Conservation (phyloP, 164 flowering plant genomes). For the Vitis labrusca region DNA sequence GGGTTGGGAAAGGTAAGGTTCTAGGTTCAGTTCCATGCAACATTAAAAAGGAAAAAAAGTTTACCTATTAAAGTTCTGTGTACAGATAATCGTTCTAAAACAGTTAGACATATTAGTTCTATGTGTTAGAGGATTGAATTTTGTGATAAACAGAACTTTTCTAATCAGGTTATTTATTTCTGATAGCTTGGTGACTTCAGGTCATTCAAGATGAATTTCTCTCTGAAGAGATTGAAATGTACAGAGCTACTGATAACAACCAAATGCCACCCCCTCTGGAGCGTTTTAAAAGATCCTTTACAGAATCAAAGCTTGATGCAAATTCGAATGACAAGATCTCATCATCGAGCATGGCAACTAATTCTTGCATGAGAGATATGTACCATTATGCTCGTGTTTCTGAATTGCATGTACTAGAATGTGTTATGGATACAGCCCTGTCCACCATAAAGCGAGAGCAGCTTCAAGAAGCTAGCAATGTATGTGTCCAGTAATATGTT, state of each 20-base stretch:
- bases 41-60: no score
- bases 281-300: constrained; percentile 45
- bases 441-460: constrained; percentile 75
- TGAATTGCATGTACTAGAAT: constrained; percentile 75
- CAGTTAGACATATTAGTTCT: no score
- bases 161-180: no score
- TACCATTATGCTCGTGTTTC: constrained; percentile 92
- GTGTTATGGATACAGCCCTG: constrained; percentile 71
- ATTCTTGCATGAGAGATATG: constrained; percentile 76
- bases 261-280: constrained; percentile 67
- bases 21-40: no score
- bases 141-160: no score
- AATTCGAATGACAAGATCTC: constrained; percentile 20
- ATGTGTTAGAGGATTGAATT: no score
- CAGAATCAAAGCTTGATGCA: constrained; percentile 25
- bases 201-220: constrained; percentile 75
- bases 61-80: no score
- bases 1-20: no score
- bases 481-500: constrained; percentile 11
- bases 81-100: no score
- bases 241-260: constrained; percentile 44
- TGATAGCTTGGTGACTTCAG: constrained; percentile 30
- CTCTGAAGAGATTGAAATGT: constrained; percentile 58
- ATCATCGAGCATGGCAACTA: constrained; percentile 31
- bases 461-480: constrained; percentile 83